Conservation (phyloP, 2,329 filamentous ascomycete species). For the Aureobasidium leucospermi region DNA sequence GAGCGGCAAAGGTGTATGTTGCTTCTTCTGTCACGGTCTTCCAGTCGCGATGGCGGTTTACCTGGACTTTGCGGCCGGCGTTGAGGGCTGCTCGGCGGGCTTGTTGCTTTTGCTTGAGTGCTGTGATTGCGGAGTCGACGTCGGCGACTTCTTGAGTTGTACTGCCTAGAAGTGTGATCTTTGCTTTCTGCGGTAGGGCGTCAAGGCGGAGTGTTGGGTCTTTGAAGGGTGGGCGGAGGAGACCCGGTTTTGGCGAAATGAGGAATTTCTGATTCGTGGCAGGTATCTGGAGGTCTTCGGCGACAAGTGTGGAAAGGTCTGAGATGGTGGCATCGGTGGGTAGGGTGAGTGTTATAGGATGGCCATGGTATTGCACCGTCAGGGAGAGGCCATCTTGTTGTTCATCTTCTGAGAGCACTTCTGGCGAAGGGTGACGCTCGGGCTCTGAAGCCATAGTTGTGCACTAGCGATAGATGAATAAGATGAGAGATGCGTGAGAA, state of each 20-base stretch:
- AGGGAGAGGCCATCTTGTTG: constrained; percentile 30
- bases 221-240: constrained; percentile 59
- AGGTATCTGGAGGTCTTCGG: constrained; percentile 52
- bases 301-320: constrained; percentile 54
- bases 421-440: background rate
- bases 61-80: constrained; percentile 31
- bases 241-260: constrained; percentile 56
- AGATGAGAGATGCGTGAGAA: background rate
- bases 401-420: background rate
- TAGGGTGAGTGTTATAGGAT: constrained; percentile 42
- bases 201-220: constrained; percentile 46
- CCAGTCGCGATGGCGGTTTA: constrained; percentile 33
- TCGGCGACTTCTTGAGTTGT: constrained; percentile 53
- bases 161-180: constrained; percentile 59
- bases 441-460: background rate
- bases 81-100: constrained; percentile 32
- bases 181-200: constrained; percentile 45
- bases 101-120: constrained; percentile 42
- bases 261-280: constrained; percentile 59
- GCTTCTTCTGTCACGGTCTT: constrained; percentile 49
- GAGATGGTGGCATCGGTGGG: constrained; percentile 43
- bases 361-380: constrained; percentile 49
- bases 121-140: constrained; percentile 43
- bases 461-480: too few species aligned
- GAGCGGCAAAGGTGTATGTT: constrained; percentile 71